Conservation (phyloP, 2,329 filamentous ascomycete genomes). For the Septoria petroselini region DNA sequence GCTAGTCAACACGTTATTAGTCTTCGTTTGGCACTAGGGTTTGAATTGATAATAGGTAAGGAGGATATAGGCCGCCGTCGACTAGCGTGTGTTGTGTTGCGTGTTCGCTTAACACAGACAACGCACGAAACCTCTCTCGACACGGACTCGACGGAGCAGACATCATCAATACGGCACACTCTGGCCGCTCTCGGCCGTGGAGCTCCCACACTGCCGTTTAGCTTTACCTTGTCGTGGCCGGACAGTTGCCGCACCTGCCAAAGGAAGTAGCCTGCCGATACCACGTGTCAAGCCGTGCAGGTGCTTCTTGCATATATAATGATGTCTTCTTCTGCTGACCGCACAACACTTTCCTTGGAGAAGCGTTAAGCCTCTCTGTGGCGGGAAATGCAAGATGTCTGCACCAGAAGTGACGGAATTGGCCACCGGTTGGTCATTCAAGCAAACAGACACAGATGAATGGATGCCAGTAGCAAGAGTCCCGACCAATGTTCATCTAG, state of each 20-base stretch:
- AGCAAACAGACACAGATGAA: constrained; percentile 42
- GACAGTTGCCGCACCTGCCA: constrained; percentile 11
- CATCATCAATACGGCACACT: neutral
- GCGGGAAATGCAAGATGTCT: no score
- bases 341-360: neutral
- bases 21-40: no score
- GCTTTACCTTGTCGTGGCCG: neutral
- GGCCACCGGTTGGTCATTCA: constrained; percentile 46
- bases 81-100: neutral
- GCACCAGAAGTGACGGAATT: constrained; percentile 33
- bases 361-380: neutral
- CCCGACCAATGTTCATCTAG: constrained; percentile 50
- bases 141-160: constrained; percentile 9
- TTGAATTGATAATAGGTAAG: no score
- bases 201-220: neutral
- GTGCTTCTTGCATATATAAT: neutral
- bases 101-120: neutral
- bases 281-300: neutral
- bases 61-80: no score
- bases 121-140: constrained; percentile 14
- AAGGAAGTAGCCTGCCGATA: constrained; percentile 15
- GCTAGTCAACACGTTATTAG: no score
- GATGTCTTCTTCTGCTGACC: neutral
- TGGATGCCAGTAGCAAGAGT: constrained; percentile 47
- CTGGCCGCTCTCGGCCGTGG: neutral